Percentiles rank a stretch among this genome's conserved stretches.
phyloP scores from a whole-genome alignment of 441 rosid genomes.

The Capsella rubella region DNA sequence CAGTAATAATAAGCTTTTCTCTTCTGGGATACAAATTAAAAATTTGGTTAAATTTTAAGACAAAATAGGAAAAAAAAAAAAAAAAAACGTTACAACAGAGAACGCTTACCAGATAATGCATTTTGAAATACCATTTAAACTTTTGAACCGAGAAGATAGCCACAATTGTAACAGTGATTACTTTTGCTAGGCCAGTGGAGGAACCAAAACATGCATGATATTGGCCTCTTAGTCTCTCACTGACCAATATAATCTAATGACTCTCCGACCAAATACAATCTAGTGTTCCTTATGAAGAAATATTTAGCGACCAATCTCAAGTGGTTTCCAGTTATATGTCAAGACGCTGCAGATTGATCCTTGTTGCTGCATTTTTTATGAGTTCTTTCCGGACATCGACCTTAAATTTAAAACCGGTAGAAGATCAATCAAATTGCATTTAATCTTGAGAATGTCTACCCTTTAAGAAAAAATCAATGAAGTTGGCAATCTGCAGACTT shows the following conservation, averaged over 20 bases:
- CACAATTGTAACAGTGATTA: neutral
- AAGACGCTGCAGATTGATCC: conserved; percentile 62
- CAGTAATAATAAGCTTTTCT: too few relatives aligned
- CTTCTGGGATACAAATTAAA: too few relatives aligned
- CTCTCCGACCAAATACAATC: neutral
- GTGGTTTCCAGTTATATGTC: conserved; percentile 58
- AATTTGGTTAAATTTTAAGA: too few relatives aligned
- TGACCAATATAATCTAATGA: conserved; percentile 15
- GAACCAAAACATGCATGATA: conserved; percentile 1
- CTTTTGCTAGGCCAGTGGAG: conserved; percentile 3
- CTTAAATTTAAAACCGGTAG: conserved; percentile 38
- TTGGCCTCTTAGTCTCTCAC: conserved; percentile 25
- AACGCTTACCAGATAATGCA: neutral
- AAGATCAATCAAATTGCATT: conserved; percentile 8
- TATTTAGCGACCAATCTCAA: neutral
- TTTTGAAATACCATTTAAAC: neutral
- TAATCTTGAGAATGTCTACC: neutral
- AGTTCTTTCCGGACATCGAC: conserved; percentile 87
- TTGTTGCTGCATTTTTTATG: conserved; percentile 64
- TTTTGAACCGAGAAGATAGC: neutral
- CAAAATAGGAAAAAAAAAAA: too few relatives aligned
- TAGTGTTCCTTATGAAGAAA: neutral
- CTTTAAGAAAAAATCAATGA: neutral
- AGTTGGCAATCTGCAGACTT: conserved; percentile 31
- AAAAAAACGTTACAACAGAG: neutral